These are phyloP conservation scores for Mycosphaerella sp. DNA, from an alignment of 2,329 filamentous ascomycete genomes.

Conservation along the genomic window DNA sequence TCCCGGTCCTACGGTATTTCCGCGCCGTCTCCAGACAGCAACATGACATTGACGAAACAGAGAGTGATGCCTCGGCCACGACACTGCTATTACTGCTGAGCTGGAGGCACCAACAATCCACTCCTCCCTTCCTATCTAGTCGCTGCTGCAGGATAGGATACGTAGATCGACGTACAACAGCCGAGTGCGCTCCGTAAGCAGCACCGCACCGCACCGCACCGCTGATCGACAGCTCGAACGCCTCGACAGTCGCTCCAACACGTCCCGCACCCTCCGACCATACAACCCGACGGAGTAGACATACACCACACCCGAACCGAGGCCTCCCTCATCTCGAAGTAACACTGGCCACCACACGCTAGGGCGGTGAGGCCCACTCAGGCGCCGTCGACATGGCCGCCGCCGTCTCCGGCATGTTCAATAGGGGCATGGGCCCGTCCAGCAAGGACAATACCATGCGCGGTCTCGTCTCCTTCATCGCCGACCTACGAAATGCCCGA, in stretches of 20 bases:
- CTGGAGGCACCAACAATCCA: background rate
- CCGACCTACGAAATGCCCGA: constrained; percentile 87
- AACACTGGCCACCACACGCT: constrained; percentile 10
- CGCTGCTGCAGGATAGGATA: background rate
- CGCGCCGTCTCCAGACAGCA: background rate
- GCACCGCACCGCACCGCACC: background rate
- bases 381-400: constrained; percentile 28
- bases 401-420: constrained; percentile 34
- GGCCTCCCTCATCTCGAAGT: background rate
- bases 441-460: constrained; percentile 36
- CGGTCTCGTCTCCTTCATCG: constrained; percentile 96
- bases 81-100: background rate
- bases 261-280: background rate
- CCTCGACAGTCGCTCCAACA: constrained; percentile 1
- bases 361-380: constrained; percentile 18
- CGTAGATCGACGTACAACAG: background rate
- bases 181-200: background rate
- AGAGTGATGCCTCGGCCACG: background rate
- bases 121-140: background rate
- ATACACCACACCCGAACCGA: background rate
- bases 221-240: constrained; percentile 6
- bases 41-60: background rate
- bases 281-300: background rate
- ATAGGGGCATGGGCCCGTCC: constrained; percentile 28
- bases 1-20: background rate